Evolutionary conservation across 2,329 filamentous ascomycete genomes (phyloP), one percentile per base, ranked within the genome.

Genomic region (Septoria petroselini): DNA sequence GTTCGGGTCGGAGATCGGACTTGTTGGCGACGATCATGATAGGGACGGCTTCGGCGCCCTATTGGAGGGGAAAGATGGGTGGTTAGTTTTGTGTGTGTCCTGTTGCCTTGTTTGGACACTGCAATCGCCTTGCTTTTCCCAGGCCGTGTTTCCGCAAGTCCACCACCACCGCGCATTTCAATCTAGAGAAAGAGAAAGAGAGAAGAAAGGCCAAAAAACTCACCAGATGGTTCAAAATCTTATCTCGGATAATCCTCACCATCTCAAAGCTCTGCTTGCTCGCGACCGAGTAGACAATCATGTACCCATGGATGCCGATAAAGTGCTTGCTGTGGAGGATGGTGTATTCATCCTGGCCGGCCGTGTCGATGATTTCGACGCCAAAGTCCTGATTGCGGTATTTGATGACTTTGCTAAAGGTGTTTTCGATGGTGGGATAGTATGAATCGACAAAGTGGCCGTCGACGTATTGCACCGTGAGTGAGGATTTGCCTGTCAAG

Each of bases 401-500:
- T 63, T 88, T 86, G 70, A 98, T 95, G 61, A 90, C 85, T 71
- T 95, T 95, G 76, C 86, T 94, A 70, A 98, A 98, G 2, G 91
- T 97, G 71, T 97, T 98, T 72, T 98, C 93, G 65, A 98, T 97
- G 33, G 93, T 98, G 29, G 93, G 93, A 71, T 98, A 98, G 74
- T 98, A 98, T 71, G 88, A 94, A 71, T 98, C 93, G 66, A 98
- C 91, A 68, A 98, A 98, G 73, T 95, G 91, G 56, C 90, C 90
- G 69, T 98, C 93, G 67, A 96, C 91, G 67, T 93, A 97, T 68
- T 91, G 91, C 40, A 97, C 93, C 9, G 93, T 95, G 59, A 98
- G 83, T 47, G 91, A 97, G 17, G 90, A 96, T 78, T 98, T 98
- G 71, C 93, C 93, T 97, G 64, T 15, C 21, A 29, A 7, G 7